Evolutionary conservation across 2,329 filamentous ascomycete species (phyloP).

Genomic region (Pseudogymnoascus sp.): DNA sequence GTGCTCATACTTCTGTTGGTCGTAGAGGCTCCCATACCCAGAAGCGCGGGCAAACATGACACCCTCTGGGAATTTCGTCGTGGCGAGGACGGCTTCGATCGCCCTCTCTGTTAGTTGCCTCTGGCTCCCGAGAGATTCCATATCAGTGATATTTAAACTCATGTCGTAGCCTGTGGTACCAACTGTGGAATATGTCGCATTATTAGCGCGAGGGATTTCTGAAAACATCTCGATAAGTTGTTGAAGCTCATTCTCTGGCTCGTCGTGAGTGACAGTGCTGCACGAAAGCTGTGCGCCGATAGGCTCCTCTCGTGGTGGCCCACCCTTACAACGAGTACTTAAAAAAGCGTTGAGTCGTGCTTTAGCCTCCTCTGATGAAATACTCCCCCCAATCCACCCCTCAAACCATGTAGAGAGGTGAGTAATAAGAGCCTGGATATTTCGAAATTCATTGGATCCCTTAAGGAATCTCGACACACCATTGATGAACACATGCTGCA

Average conservation of each 20-base stretch:
- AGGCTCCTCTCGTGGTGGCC: not conserved
- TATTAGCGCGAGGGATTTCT: not conserved
- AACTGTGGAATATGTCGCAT: not conserved
- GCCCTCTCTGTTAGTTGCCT: not conserved
- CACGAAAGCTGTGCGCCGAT: not conserved
- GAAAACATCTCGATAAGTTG: not conserved
- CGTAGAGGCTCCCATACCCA: not conserved
- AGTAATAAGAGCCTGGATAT: not conserved
- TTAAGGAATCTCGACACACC: not conserved
- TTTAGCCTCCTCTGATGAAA: not conserved
- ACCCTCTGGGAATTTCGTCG: not conserved
- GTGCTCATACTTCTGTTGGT: not conserved
- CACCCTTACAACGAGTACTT: not conserved
- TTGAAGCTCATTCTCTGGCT: not conserved
- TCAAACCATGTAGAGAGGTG: not conserved
- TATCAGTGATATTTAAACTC: not conserved
- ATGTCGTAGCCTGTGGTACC: not conserved
- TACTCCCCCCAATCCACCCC: not conserved
- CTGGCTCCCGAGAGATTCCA: not conserved
- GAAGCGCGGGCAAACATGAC: not conserved
- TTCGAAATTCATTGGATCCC: not conserved
- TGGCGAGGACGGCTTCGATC: not conserved
- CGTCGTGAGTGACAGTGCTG: not conserved
- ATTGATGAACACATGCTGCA: not conserved
- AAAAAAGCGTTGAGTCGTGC: not conserved